A percentile compares a stretch with the other conserved stretches of the same genome.
Evolutionary conservation across 202 grass and related monocot species (phyloP).

Genomic region (Carex sylvatica): DNA sequence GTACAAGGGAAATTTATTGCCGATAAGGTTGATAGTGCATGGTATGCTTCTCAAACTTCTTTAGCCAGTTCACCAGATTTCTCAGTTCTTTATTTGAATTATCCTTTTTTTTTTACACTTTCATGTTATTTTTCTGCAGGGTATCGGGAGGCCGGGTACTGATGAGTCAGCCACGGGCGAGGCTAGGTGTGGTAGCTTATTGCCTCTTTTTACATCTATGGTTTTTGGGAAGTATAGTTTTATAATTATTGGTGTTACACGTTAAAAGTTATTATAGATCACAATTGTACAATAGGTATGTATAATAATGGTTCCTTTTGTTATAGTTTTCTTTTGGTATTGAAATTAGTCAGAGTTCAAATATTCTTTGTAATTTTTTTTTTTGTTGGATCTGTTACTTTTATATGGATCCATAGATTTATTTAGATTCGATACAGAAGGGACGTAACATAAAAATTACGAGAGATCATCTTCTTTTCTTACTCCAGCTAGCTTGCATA

Average conservation of each 20-base stretch:
- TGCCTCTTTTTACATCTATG: conserved; percentile 78
- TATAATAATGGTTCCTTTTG: conserved; percentile 7
- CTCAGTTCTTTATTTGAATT: background rate
- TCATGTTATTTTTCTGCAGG: conserved; percentile 46
- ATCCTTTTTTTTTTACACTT: background rate
- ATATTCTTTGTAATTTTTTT: background rate
- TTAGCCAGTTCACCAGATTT: conserved; percentile 13
- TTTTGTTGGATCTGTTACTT: background rate
- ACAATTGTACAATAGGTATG: conserved; percentile 22
- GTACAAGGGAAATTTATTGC: conserved; percentile 89
- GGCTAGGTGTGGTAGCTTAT: conserved; percentile 74
- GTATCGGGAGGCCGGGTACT: conserved; percentile 79
- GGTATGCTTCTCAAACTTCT: conserved; percentile 44
- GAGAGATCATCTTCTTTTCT: background rate
- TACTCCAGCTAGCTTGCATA: too few relatives aligned
- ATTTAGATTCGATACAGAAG: background rate
- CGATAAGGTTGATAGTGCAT: conserved; percentile 83
- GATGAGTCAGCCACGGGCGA: conserved; percentile 77
- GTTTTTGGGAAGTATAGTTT: conserved; percentile 79
- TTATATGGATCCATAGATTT: background rate
- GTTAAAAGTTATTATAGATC: background rate
- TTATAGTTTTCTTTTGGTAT: background rate
- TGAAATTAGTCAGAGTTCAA: background rate
- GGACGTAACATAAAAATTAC: background rate
- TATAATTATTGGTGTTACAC: conserved; percentile 30